A percentile compares a stretch with the other conserved stretches of the same genome.
Conservation (phyloP, 2,329 filamentous ascomycete genomes). For the Phialemoniopsis sp. region DNA sequence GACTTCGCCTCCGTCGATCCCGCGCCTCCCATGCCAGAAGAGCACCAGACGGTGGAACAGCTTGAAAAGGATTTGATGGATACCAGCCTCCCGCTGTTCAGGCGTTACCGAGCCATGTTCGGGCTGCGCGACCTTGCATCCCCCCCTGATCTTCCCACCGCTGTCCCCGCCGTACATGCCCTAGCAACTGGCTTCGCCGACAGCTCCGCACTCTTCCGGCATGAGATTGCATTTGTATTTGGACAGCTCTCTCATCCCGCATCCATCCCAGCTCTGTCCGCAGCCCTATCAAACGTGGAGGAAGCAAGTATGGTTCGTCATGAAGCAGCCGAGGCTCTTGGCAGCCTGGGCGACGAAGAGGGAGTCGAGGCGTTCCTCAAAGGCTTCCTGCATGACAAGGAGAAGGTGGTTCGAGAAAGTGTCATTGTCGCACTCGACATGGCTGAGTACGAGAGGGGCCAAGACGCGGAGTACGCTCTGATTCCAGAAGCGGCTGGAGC, state of each 20-base stretch:
- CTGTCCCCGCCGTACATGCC: constrained; percentile 79
- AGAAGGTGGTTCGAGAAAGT: constrained; percentile 91
- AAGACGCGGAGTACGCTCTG: constrained; percentile 86
- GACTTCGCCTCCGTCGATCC: constrained; percentile 96
- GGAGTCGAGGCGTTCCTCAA: constrained; percentile 85
- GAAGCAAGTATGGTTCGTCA: constrained; percentile 97
- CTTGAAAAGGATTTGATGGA: constrained; percentile 78
- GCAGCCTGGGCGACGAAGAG: constrained; percentile 87
- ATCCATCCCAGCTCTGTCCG: constrained; percentile 86
- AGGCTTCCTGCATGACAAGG: constrained; percentile 82
- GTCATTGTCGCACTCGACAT: constrained; percentile 95
- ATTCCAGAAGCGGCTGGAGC: constrained; percentile 57
- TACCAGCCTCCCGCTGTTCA: constrained; percentile 74
- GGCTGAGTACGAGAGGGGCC: constrained; percentile 92
- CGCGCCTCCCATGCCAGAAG: constrained; percentile 78
- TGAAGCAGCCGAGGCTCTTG: constrained; percentile 93
- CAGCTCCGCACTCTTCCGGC: constrained; percentile 86
- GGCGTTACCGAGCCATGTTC: constrained; percentile 97
- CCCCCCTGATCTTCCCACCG: constrained; percentile 85
- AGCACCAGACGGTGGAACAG: constrained; percentile 65
- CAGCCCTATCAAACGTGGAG: constrained; percentile 69
- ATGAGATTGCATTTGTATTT: constrained; percentile 98
- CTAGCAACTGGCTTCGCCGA: constrained; percentile 84
- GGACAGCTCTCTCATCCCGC: constrained; percentile 93
- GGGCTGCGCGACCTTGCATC: constrained; percentile 91